Percentiles rank a stretch among this genome's conserved stretches.
These are phyloP conservation scores for Stephania japonica DNA, from an alignment of 164 flowering plant species.

Conservation along the genomic window DNA sequence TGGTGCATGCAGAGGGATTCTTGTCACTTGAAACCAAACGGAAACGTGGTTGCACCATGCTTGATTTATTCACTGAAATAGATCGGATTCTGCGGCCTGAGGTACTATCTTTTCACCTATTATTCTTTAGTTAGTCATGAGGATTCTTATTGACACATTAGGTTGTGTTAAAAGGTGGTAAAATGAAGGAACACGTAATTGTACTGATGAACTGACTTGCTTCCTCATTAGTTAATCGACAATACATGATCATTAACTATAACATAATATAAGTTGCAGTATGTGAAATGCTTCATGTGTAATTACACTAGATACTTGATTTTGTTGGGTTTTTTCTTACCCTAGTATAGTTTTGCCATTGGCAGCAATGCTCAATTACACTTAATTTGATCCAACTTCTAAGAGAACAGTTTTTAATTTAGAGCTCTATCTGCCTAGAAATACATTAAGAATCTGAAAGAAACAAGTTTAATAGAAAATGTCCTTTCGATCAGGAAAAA, in stretches of 20 bases:
- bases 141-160: background rate
- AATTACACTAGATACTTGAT: background rate
- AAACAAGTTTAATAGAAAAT: no score
- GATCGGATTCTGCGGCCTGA: conserved; percentile 97
- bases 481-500: background rate
- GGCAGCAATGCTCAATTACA: no score
- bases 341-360: background rate
- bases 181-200: background rate
- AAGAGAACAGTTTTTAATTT: no score
- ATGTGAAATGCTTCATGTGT: background rate
- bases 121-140: background rate
- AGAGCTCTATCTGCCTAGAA: background rate
- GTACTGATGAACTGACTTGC: background rate
- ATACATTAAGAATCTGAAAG: background rate
- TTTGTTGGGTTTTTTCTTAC: background rate
- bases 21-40: conserved; percentile 59
- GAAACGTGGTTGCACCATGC: conserved; percentile 55
- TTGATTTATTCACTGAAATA: conserved; percentile 78
- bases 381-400: no score
- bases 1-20: conserved; percentile 86
- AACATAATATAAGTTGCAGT: background rate
- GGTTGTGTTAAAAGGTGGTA: background rate
- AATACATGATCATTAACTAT: background rate
- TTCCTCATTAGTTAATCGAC: background rate
- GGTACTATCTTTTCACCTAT: conserved; percentile 37